Percentiles rank a stretch among this genome's conserved stretches.
These are phyloP conservation scores for Bathelium albidoporum DNA, from an alignment of 495 filamentous ascomycete species.

Conservation along the genomic window DNA sequence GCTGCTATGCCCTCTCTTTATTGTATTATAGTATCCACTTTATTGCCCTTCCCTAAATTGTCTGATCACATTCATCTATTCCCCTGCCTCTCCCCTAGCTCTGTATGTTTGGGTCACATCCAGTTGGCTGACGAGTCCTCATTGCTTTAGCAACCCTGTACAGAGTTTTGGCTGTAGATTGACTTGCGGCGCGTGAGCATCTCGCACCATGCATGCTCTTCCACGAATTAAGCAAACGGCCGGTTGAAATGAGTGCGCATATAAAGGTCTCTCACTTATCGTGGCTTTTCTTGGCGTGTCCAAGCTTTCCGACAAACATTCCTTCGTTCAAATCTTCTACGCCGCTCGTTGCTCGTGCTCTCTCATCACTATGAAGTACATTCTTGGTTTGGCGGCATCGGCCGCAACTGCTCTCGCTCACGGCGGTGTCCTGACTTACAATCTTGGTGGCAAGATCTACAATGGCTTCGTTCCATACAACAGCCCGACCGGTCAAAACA, in stretches of 20 bases:
- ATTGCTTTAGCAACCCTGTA: neutral
- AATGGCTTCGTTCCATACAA: slow-evolving; percentile 43
- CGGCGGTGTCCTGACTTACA: slow-evolving; percentile 48
- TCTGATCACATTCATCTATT: neutral
- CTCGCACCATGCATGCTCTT: neutral
- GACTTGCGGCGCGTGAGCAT: neutral
- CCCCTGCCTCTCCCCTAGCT: neutral
- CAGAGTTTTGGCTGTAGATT: neutral
- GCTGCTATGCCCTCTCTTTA: neutral
- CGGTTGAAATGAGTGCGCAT: neutral
- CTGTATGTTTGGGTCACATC: neutral
- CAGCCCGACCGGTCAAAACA: slow-evolving; percentile 39
- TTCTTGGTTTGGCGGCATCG: neutral
- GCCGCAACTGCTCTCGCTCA: slow-evolving; percentile 30
- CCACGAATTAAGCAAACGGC: neutral
- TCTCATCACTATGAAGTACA: neutral
- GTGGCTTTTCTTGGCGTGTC: neutral
- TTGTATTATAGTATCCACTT: neutral
- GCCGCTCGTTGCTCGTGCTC: neutral
- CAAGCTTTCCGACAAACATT: neutral
- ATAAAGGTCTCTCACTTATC: neutral
- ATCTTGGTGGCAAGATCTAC: slow-evolving; percentile 42
- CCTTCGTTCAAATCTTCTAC: neutral
- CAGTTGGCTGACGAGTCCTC: neutral
- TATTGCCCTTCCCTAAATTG: neutral